Base-by-base conservation (phyloP, 2,329 filamentous ascomycete species). In the Colletotrichum karsti region DNA sequence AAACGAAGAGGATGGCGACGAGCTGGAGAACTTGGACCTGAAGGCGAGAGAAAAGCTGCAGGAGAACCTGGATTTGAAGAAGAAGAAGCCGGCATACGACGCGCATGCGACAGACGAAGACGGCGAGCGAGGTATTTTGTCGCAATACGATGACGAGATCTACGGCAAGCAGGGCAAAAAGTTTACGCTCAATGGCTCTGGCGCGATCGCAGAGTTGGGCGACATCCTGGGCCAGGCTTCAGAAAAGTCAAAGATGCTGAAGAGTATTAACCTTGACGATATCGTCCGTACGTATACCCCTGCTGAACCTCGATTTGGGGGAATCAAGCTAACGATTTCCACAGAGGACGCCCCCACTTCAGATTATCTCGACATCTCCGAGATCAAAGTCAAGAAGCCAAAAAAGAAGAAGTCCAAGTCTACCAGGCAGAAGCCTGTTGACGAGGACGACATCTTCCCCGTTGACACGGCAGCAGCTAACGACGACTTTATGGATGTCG, bases 101-200 rank as follows among this genome's bases (percentile, higher is more conserved):
- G 95, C 95, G 0, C 91, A 93, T 69, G 83, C 91, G 35, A 58
- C 62, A 37, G 91, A 92, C 48, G 87, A 90, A 28, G 87, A 87
- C 24, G 91, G 88, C 12, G 84, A 91, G 65, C 86, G 86, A 18
- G 87, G 87, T 6, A 90, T 99, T 24, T 82, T 99, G 44, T 89
- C 93, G 13, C 95, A 99, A 73, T 99, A 99, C 76, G 96, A 98
- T 74, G 96, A 98, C 71, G 95, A 97, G 75, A 97, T 98, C 59
- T 89, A 92, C 37, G 94, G 94, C 62, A 97, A 97, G 81, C 96
- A 97, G 82, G 84, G 87, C 63, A 97, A 97, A 77, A 88, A 88
- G 24, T 99, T 99, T 74, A 97, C 93, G 0, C 84, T 99, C 15
- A 93, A 97, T 77, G 91, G 90, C 3, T 87, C 90, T 69, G 95